Evolutionary conservation across 2,329 filamentous ascomycete species (phyloP).

Genomic region (Aspergillus tamarii): DNA sequence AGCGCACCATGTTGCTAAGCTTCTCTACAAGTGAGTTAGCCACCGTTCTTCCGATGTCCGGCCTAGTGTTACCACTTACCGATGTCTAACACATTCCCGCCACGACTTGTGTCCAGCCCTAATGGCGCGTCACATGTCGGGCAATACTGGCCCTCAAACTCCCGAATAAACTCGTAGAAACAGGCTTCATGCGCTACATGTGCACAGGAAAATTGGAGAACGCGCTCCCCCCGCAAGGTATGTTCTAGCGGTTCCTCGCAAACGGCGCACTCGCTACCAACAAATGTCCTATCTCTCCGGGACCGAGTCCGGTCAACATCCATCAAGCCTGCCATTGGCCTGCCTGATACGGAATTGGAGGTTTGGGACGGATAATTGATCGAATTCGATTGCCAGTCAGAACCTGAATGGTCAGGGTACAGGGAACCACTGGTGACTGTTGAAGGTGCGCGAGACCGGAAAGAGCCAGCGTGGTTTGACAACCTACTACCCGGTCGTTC

Average conservation of each 20-base stretch:
- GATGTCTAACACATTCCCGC: conserved; percentile 89
- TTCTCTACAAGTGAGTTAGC: conserved; percentile 67
- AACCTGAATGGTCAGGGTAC: conserved; percentile 23
- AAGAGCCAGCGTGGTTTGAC: conserved; percentile 31
- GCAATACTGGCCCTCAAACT: conserved; percentile 91
- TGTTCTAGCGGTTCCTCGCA: conserved; percentile 97
- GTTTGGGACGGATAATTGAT: conserved; percentile 37
- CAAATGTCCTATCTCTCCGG: conserved; percentile 89
- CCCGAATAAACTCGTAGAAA: conserved; percentile 97
- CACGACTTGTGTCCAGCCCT: conserved; percentile 87
- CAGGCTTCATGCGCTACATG: conserved; percentile 98
- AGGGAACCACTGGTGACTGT: conserved; percentile 24
- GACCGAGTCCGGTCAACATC: conserved; percentile 76
- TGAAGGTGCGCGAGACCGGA: conserved; percentile 31
- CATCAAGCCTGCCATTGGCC: conserved; percentile 66
- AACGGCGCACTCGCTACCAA: conserved; percentile 91
- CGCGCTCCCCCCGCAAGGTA: conserved; percentile 88
- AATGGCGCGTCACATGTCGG: conserved; percentile 91
- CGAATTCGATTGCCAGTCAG: conserved; percentile 21
- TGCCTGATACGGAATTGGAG: conserved; percentile 42
- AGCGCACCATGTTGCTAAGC: conserved; percentile 88
- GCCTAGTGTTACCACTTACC: conserved; percentile 57
- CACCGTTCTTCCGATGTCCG: conserved; percentile 7
- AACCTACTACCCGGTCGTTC: conserved; percentile 35
- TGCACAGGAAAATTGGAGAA: conserved; percentile 93